Percentiles rank a stretch among this genome's conserved stretches.
phyloP scores from a whole-genome alignment of 1,284 basidiomycete species.

The Marasmius sp. region DNA sequence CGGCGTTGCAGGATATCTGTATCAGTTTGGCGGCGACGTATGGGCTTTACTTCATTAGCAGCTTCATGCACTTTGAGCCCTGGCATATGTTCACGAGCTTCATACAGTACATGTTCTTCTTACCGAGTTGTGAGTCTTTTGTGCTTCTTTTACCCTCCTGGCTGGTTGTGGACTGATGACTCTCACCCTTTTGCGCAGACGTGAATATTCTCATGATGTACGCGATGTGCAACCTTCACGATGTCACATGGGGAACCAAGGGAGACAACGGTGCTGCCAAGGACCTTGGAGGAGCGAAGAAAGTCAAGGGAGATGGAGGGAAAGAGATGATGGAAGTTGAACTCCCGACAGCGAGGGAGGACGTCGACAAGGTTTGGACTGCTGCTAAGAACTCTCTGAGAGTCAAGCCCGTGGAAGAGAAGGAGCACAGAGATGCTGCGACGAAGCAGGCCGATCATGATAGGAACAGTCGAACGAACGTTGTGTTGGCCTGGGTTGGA shows the following conservation, averaged over 20 bases:
- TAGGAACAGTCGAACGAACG: slow-evolving; percentile 80
- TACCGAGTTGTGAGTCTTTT: slow-evolving; percentile 61
- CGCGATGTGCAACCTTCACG: slow-evolving; percentile 88
- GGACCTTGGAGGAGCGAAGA: slow-evolving; percentile 87
- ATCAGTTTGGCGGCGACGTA: slow-evolving; percentile 84
- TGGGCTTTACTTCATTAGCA: slow-evolving; percentile 85
- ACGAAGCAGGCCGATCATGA: slow-evolving; percentile 89
- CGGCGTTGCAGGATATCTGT: slow-evolving; percentile 78
- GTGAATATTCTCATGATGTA: slow-evolving; percentile 93
- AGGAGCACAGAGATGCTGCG: slow-evolving; percentile 82
- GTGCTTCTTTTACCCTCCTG: not conserved
- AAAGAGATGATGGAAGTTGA: slow-evolving; percentile 87
- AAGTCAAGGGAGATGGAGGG: slow-evolving; percentile 79
- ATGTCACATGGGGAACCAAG: slow-evolving; percentile 91
- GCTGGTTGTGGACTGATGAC: not conserved
- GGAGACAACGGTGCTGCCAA: slow-evolving; percentile 85
- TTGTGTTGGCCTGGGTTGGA: slow-evolving; percentile 84
- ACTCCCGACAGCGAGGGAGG: slow-evolving; percentile 77
- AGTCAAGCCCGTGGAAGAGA: slow-evolving; percentile 63
- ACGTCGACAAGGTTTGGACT: slow-evolving; percentile 84
- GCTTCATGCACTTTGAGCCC: slow-evolving; percentile 85
- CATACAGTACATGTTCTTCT: slow-evolving; percentile 79
- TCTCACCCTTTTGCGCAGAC: slow-evolving; percentile 41
- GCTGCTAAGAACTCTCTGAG: slow-evolving; percentile 70
- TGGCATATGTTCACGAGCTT: slow-evolving; percentile 96